Evolutionary conservation across 2,329 filamentous ascomycete genomes (phyloP), one percentile per base, ranked within the genome.

Genomic region (Beauveria bassiana): DNA sequence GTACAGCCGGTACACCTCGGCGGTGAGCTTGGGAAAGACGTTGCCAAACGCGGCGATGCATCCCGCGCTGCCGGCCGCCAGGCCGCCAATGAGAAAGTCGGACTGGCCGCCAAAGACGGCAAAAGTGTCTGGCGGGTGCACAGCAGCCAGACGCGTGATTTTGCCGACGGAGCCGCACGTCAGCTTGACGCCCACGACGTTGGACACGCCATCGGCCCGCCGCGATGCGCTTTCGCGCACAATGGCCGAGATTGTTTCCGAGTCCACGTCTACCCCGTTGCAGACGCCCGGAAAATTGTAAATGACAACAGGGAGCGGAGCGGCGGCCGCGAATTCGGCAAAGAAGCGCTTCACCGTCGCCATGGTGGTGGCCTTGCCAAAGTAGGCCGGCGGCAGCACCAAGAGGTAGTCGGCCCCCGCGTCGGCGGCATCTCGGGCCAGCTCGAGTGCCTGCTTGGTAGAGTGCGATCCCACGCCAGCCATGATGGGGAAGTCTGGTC

Each of bases 231-330:
- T 70, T 55, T 66, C 71, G 34, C 71, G 71, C 1, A 82, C 84
- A 26, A 88, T 77, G 26, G 71, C 71, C 1, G 80, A 75, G 52
- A 89, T 84, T 16, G 34, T 38, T 14, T 38, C 85, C 2, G 85
- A 87, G 70, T 88, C 86, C 26, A 90, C 75, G 69, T 90, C 87
- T 3, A 89, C 76, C 26, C 86, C 86, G 65, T 87, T 86, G 68
- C 83, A 87, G 22, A 89, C 86, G 14, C 77, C 84, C 0, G 87
- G 87, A 73, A 89, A 89, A 71, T 89, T 88, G 72, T 88, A 88
- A 16, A 89, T 72, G 46, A 89, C 78, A 38, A 88, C 75, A 0
- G 85, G 85, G 3, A 89, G 71, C 2, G 78, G 72, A 2, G 76
- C 77, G 55, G 75, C 71, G n/a, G 71, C 70, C 0, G 84, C 82